Evolutionary conservation across 1,139 yeast species (phyloP).

Genomic region (Suhomyces chickasaworum): DNA sequence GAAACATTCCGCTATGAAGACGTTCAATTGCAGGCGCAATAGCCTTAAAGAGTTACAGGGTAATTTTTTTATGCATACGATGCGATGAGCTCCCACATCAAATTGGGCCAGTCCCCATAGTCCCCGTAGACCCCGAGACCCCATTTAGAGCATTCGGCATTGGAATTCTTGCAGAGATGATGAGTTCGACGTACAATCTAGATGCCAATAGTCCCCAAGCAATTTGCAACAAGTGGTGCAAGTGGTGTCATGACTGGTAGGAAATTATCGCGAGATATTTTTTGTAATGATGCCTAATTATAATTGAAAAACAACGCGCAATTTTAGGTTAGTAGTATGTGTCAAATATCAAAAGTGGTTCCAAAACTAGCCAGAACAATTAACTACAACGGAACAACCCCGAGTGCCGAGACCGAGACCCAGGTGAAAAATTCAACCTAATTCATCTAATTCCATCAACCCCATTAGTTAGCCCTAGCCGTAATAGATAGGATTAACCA

Average conservation of each 20-base stretch:
- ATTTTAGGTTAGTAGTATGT: background rate
- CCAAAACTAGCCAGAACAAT: background rate
- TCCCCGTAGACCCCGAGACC: too few species aligned
- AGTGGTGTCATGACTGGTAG: background rate
- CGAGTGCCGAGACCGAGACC: background rate
- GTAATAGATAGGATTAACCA: too few species aligned
- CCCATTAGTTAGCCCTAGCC: too few species aligned
- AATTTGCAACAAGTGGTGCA: background rate
- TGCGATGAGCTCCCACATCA: background rate
- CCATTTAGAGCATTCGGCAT: too few species aligned
- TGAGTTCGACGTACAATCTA: background rate
- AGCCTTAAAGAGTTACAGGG: background rate
- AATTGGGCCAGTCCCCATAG: background rate
- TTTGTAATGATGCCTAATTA: background rate
- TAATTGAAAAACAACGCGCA: background rate
- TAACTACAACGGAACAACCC: background rate
- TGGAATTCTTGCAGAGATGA: too few species aligned
- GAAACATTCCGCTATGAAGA: background rate
- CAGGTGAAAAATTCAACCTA: background rate
- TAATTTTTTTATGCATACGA: background rate
- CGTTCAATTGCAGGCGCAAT: background rate
- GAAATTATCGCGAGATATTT: background rate
- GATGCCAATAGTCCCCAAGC: too few species aligned
- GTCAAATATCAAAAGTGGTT: background rate
- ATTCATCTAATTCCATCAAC: background rate